These are phyloP conservation scores for Xylariaceae sp. DNA, from an alignment of 2,329 filamentous ascomycete species.

Conservation along the genomic window DNA sequence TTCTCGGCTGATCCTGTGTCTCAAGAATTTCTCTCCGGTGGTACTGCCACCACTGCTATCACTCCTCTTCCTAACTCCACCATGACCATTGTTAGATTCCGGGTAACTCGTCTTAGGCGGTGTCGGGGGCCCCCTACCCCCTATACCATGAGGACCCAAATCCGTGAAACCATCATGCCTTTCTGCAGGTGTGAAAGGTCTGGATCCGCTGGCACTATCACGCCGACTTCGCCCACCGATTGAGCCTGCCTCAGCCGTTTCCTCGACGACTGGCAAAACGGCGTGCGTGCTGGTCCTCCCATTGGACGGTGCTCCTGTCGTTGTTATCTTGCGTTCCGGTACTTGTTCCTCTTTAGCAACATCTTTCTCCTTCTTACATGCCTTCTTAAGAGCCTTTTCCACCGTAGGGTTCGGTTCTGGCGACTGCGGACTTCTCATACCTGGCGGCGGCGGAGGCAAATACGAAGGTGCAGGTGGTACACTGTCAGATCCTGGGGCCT, in stretches of 20 bases:
- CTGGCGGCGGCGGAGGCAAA: constrained; percentile 37
- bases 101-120: constrained; percentile 48
- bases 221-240: constrained; percentile 61
- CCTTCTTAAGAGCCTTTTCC: constrained; percentile 35
- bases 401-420: constrained; percentile 36
- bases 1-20: constrained; percentile 51
- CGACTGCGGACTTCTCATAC: constrained; percentile 35
- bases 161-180: constrained; percentile 40
- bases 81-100: constrained; percentile 51
- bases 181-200: constrained; percentile 41
- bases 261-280: constrained; percentile 82
- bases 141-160: constrained; percentile 37
- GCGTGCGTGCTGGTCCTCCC: constrained; percentile 36
- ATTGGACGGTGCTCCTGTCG: constrained; percentile 24
- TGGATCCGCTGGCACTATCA: constrained; percentile 41
- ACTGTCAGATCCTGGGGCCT: constrained; percentile 10
- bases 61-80: constrained; percentile 33
- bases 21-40: constrained; percentile 37
- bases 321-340: constrained; percentile 38
- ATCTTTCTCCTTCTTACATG: constrained; percentile 35
- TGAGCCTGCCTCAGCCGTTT: constrained; percentile 77
- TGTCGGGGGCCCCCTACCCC: constrained; percentile 47
- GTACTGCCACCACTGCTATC: constrained; percentile 25
- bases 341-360: constrained; percentile 36
- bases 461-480: constrained; percentile 34